Evolutionary conservation across 345 rosid genomes (phyloP), one percentile per base, ranked within the genome.

Genomic region (Gossypium thurberi): DNA sequence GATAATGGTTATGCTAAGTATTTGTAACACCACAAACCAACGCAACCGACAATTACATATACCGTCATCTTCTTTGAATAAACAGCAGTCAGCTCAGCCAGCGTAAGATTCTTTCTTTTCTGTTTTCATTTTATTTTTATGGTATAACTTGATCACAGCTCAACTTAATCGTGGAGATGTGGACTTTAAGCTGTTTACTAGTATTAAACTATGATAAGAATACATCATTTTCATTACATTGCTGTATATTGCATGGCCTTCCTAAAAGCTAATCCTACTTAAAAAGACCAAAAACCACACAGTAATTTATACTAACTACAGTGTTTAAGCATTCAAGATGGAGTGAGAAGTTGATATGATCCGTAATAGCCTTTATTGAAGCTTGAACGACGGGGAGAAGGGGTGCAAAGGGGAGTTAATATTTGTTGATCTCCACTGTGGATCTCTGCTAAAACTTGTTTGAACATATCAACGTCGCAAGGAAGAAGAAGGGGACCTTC

Each of bases 401-500:
- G 82, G 2, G 80, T 46, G 9, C 83, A 78, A 63, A 76, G 56
- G 17, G 77, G 82, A 20, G 50, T 40, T 44, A 8, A 63, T 2
- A 25, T 28, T 28, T 76, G 80, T 25, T 20, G 26, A 55, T 72
- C 76, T 2, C 71, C 80, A 20, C 74, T 65, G 23, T 53, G 3
- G 79, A 93, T 88, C 73, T 81, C 85, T 0, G 86, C 90, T 57
- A 93, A 69, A 57, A 85, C 87, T 75, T 80, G 81, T 33, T 73
- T 77, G 79, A 91, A 91, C 78, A 81, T 66, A 74, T 88, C 90
- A 43, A 89, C 93, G 48, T 89, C 85, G 10, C 98, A 93, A 9
- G 97, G 97, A 61, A 93, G 89, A 69, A 74, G 63, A 20, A 93
- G 78, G 2, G 98, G 98, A 40, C 97, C 97, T 20, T 88, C 85